Base-by-base conservation (phyloP, 2,329 filamentous ascomycete genomes). In the Magnaporthales sp. region DNA sequence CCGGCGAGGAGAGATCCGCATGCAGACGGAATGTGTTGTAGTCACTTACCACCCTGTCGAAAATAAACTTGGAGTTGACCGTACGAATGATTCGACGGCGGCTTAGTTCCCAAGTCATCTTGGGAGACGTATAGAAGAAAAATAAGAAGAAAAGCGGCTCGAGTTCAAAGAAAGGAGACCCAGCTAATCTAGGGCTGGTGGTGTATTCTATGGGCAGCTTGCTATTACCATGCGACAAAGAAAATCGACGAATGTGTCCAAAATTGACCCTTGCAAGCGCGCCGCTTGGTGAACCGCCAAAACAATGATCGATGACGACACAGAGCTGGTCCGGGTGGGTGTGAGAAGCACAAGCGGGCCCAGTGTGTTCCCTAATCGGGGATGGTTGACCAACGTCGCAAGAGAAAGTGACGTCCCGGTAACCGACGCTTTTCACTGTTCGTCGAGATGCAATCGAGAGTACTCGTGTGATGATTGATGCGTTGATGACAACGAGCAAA, bases 21-120 rank as follows among this genome's bases (percentile, higher is more conserved):
- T 19, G 38, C 7, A 46, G 38, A 46, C 38, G 15, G 6, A 46
- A 6, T 7, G n/a, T 46, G 15, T 46, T 46, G 5, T 7, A 1
- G 19, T 3, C 13, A 86, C 89, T 75, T 83, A 93, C 91, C 74
- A 92, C 81, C 76, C 85, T 86, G 70, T 89, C 90, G 77, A 87
- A 91, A 70, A 93, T 87, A 77, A 87, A 92, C 77, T 89, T 88
- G 76, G 82, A 87, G 74, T 91, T 92, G 73, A 90, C 81, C 73
- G 86, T 79, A 75, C 89, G 85, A 73, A 86, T 77, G 73, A 91
- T 78, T 71, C 88, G 86, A 73, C 88, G 84, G 69, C 83, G 80
- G 63, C 77, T 83, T 62, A 86, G 79, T 75, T 88, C 83, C 82
- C 84, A 85, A 70, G 83, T 75, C 86, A 88, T 88, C 71, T 65